phyloP scores from a whole-genome alignment of 805 yeast species.

The Candida arabinofermentans region DNA sequence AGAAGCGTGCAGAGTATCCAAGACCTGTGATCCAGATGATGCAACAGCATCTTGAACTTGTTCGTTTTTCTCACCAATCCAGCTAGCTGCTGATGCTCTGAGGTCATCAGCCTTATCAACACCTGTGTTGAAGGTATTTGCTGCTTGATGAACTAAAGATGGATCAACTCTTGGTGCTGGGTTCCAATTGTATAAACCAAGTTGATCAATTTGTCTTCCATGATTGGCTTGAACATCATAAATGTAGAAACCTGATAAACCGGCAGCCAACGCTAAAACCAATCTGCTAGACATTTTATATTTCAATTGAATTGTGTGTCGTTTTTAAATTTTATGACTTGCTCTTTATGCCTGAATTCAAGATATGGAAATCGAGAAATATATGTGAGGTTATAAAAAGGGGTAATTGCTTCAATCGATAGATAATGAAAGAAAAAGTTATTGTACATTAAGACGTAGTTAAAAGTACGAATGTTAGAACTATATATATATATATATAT shows the following conservation, averaged over 20 bases:
- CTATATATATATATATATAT: neutral
- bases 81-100: conserved; percentile 16
- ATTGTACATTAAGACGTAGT: too few species aligned
- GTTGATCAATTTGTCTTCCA: conserved; percentile 21
- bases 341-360: too few species aligned
- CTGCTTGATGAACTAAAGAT: conserved; percentile 3
- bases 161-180: conserved; percentile 19
- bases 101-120: conserved; percentile 18
- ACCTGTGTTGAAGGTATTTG: conserved; percentile 13
- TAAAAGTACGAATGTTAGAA: neutral
- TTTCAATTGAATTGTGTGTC: too few species aligned
- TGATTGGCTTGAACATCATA: conserved; percentile 26
- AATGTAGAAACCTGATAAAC: conserved; percentile 26
- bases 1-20: conserved; percentile 11
- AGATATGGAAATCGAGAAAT: too few species aligned
- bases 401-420: too few species aligned
- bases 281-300: conserved; percentile 19
- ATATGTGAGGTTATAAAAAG: too few species aligned
- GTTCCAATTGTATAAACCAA: conserved; percentile 28
- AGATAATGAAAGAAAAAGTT: too few species aligned
- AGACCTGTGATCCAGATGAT: conserved; percentile 12
- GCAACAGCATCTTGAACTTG: conserved; percentile 13
- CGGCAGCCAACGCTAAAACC: conserved; percentile 21
- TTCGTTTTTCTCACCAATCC: conserved; percentile 19
- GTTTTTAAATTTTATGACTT: too few species aligned